Base-by-base conservation (phyloP, 495 filamentous ascomycete genomes). In the Talaromyces stipitatus region DNA sequence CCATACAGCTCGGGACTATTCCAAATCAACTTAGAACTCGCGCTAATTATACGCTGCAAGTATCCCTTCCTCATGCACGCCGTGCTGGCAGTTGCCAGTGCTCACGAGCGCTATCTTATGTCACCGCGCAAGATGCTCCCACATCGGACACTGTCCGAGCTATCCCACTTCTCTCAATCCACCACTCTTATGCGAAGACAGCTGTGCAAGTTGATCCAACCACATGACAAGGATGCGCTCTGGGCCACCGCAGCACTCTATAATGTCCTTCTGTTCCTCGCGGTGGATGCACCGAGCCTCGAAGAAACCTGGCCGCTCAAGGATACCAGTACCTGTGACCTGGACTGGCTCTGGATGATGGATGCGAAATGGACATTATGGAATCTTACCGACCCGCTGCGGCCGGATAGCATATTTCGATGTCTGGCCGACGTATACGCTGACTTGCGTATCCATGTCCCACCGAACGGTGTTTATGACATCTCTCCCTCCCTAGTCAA, bases 261-360 rank as follows among this genome's bases (percentile, higher is more conserved):
- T n/a, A 69, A 66, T 10, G 57, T 72, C 3, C 47, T 73, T 1
- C 61, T 61, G 50, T 63, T 76, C 43, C 60, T 69, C 24, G 59
- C 63, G 10, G 52, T 68, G 29, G 70, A 76, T 38, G 64, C 62
- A 36, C 46, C 45, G 50, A 68, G 58, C n/a, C 66, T 71, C 6
- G 69, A 73, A 62, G 52, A 74, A 59, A 61, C 67, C 22, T 77
- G 72, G 72, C 72, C 75, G n/a, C 50, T 75, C 6, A 72, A 66
- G 24, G 51, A 67, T 1, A 57, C 60, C 8, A 57, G 56, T 2
- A 4, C 56, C 3, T 52, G 62, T 1, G 69, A 75, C 54, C 55
- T 74, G 16, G 60, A 68, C 11, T 78, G 72, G 69, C 30, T 76
- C 14, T 46, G 63, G 20, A 50, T 77, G 56, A 48, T 58, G 50